Evolutionary conservation across 2,329 filamentous ascomycete genomes (phyloP), one percentile per base, ranked within the genome.

Genomic region (Penicillium sp.): DNA sequence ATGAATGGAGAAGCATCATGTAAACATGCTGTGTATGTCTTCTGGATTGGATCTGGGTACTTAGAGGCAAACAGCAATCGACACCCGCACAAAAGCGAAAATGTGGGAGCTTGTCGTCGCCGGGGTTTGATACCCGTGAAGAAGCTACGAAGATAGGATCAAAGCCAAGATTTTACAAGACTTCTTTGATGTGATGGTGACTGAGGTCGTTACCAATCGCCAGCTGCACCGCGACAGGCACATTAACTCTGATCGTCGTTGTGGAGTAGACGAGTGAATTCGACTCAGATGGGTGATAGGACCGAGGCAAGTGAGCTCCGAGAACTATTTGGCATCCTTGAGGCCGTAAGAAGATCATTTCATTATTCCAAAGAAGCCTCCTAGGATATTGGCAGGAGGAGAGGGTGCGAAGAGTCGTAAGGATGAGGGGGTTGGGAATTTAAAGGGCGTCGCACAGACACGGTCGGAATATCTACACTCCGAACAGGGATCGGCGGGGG

Each of bases 11-110:
- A 57, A 26, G 35, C 58, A 42, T 56, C 57, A 52, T 66, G 64
- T 46, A 54, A 57, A 60, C 63, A 59, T 63, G 61, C 63, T 65
- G 62, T 68, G 45, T 54, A 42, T 35, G 40, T 59, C 57, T 61
- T 49, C 55, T 28, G 26, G 6, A 16, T 6, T 68, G 58, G 22
- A 35, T 66, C 38, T 66, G 11, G 60, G 63, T 68, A 66, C 51
- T 52, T 62, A 59, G 61, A 67, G 61, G 60, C 60, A 66, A 60
- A 66, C 64, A 66, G 61, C 65, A 59, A 65, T 65, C 60, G 66
- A 67, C 65, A 68, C 61, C 58, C 61, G 60, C 66, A 68, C 66
- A 54, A 56, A 54, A 58, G 49, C 30, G 55, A 63, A 49, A 52
- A 55, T 60, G 66, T 64, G 59, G 60, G 63, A 64, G 30, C 62